Percentiles rank a stretch among this genome's conserved stretches.
Evolutionary conservation across 2,329 filamentous ascomycete genomes (phyloP).

Genomic region (Thielaviopsis cerberus): DNA sequence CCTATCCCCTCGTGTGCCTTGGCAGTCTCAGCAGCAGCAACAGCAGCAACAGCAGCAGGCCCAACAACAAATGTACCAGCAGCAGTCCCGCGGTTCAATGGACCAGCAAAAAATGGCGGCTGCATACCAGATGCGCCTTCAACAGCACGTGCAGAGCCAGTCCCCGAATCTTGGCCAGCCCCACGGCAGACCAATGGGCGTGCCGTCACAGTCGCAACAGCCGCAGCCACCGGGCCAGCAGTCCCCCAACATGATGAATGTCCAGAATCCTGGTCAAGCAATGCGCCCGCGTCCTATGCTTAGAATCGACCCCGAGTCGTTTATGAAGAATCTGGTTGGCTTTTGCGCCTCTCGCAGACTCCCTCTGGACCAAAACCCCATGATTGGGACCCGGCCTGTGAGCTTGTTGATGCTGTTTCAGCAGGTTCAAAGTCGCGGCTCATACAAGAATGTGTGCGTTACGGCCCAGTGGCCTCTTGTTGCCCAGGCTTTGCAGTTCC

Average conservation of each 20-base stretch:
- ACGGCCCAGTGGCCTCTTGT: constrained; percentile 57
- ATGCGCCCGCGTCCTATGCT: constrained; percentile 29
- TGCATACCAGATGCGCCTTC: constrained; percentile 66
- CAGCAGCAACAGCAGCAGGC: constrained; percentile 25
- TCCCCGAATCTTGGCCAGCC: constrained; percentile 3
- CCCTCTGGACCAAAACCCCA: constrained; percentile 55
- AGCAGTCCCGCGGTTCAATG: constrained; percentile 18
- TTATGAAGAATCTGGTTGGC: constrained; percentile 56
- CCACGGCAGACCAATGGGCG: constrained; percentile 13
- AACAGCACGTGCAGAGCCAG: constrained; percentile 43
- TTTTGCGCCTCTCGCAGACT: constrained; percentile 61
- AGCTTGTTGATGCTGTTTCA: constrained; percentile 63
- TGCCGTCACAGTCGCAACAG: background rate
- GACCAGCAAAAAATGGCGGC: constrained; percentile 53
- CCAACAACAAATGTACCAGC: constrained; percentile 18
- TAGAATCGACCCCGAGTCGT: constrained; percentile 42
- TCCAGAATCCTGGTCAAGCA: constrained; percentile 17
- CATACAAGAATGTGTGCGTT: constrained; percentile 54
- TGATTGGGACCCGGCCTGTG: constrained; percentile 54
- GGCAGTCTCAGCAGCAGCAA: too few relatives aligned
- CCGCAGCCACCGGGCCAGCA: constrained; percentile 1
- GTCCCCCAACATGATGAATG: constrained; percentile 5
- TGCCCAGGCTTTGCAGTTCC: constrained; percentile 44
- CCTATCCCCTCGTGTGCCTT: too few relatives aligned
- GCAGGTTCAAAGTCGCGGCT: constrained; percentile 53